Evolutionary conservation across 225 moss, liverwort and hornwort genomes (phyloP).

Genomic region (Anthoceros angustus): DNA sequence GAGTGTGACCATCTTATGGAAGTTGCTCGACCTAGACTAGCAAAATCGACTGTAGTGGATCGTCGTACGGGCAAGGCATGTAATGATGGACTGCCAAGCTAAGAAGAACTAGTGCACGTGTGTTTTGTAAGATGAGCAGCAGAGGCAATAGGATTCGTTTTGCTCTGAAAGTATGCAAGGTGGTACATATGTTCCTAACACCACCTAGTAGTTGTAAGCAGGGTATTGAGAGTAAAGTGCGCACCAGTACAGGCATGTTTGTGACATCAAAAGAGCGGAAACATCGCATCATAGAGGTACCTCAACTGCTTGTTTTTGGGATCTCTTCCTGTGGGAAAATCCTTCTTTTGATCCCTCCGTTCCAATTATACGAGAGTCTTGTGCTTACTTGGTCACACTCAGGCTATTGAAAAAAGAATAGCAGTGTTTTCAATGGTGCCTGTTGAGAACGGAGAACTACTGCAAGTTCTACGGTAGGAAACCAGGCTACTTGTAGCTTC

Average conservation of each 20-base stretch:
- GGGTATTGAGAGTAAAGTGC: constrained; percentile 64
- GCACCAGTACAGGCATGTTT: constrained; percentile 61
- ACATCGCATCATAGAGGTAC: constrained; percentile 31
- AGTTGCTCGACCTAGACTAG: constrained; percentile 42
- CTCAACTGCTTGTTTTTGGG: not conserved
- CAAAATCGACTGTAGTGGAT: constrained; percentile 58
- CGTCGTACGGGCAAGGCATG: constrained; percentile 65
- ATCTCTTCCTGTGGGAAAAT: not conserved
- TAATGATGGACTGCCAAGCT: too few species aligned
- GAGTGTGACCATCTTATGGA: constrained; percentile 50
- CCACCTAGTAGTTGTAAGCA: constrained; percentile 6
- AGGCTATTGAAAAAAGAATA: constrained; percentile 46
- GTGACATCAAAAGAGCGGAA: constrained; percentile 33
- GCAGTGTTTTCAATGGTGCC: constrained; percentile 47
- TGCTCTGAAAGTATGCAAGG: too few species aligned
- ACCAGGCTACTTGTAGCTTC: not conserved
- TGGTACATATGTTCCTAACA: too few species aligned
- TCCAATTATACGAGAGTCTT: not conserved
- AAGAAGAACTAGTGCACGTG: too few species aligned
- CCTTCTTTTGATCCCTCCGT: not conserved
- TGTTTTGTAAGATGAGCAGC: too few species aligned
- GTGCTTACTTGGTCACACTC: not conserved
- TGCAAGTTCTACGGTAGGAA: constrained; percentile 41
- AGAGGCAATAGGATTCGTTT: too few species aligned
- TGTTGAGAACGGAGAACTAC: constrained; percentile 53